Evolutionary conservation across 306 rosid genomes (phyloP), one percentile per base, ranked within the genome.

Genomic region (Prunus mira): DNA sequence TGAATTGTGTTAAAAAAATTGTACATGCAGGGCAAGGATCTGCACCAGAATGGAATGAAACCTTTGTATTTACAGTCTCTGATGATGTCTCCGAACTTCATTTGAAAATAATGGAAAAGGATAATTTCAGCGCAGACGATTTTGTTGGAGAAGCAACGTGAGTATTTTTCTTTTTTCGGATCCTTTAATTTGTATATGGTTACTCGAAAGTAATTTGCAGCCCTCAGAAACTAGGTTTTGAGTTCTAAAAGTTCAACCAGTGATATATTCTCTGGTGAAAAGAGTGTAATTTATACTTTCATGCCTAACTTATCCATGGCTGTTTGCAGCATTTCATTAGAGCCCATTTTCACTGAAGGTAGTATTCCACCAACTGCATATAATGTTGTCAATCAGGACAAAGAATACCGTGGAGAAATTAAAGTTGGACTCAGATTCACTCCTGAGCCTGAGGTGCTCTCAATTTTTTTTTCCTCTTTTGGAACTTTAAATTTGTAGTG

Each of bases 1-100:
- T 38, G 43, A 38, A 38, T 38, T 38, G 43, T 38, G 43, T 38
- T 38, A 38, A 38, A 9, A 38, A 30, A 8, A 14, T 17, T 61
- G 34, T 61, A 17, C 68, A 6, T 32, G 51, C 51, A 90, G 97
- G 90, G 22, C 60, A 89, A 77, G 96, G 97, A 47, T 66, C 85
- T 17, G 73, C 85, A 5, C 93, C 94, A 30, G 90, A 93, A 38
- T 93, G 97, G 97, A 93, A 93, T 18, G 94, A 93, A 67, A 86
- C 12, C 38, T 93, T 93, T 81, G 74, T 87, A 18, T 93, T 90
- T 80, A 83, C 72, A 46, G 51, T 93, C 52, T 80, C 96, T 6
- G 93, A 84, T 2, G 89, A 85, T 20, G 86, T 62, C 78, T 73
- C 83, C 38, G 92, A 87, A 47, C 88, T 93, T 77, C 70, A 24